phyloP scores from a whole-genome alignment of 176 grass and related monocot species.

The Miscanthus lutarioriparius region DNA sequence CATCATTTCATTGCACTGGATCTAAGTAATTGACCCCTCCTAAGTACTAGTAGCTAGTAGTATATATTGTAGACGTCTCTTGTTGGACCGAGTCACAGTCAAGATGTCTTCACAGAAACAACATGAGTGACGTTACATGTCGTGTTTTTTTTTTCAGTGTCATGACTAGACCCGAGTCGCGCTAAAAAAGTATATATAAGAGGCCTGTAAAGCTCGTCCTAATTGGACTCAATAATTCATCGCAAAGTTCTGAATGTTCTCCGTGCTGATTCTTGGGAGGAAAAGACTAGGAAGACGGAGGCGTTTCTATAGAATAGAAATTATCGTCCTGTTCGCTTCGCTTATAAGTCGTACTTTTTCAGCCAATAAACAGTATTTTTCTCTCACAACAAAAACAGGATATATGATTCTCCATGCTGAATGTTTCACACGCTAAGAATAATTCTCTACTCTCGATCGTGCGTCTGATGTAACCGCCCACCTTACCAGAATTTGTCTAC shows the following conservation, averaged over 20 bases:
- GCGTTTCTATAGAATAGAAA: background rate
- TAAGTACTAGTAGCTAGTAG: background rate
- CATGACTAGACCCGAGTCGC: background rate
- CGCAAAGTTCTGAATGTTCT: background rate
- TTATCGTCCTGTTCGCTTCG: too few species aligned
- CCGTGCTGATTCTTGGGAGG: background rate
- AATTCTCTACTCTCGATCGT: background rate
- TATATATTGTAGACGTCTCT: background rate
- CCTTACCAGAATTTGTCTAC: background rate
- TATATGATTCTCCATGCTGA: too few species aligned
- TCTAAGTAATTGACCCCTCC: constrained; percentile 4
- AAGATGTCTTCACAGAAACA: background rate
- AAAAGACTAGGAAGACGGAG: background rate
- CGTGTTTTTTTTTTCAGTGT: background rate
- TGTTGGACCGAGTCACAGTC: constrained; percentile 3
- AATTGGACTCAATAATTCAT: background rate
- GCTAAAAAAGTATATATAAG: background rate
- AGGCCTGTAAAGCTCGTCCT: background rate
- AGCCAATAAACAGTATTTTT: too few species aligned
- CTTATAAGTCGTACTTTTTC: too few species aligned
- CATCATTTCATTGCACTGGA: constrained; percentile 7
- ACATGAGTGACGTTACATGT: background rate
- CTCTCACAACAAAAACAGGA: too few species aligned
- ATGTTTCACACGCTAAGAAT: too few species aligned
- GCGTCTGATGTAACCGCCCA: background rate